A percentile compares a stretch with the other conserved stretches of the same genome.
Conservation (phyloP, 2,329 filamentous ascomycete genomes). For the Fusarium sp. region DNA sequence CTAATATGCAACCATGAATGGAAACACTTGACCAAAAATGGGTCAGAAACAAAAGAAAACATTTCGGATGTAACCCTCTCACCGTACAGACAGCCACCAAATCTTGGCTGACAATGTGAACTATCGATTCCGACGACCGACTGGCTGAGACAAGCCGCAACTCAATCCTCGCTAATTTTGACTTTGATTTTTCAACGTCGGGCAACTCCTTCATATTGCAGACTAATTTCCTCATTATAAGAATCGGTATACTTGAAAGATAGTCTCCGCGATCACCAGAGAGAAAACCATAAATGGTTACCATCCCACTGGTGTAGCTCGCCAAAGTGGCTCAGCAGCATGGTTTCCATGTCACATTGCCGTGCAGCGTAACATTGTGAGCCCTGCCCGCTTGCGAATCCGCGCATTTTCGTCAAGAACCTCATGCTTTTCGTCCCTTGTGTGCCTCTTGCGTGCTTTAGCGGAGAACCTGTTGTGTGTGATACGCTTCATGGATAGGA, state of each 20-base stretch:
- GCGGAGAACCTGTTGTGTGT: conserved; percentile 19
- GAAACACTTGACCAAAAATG: conserved; percentile 19
- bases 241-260: not conserved
- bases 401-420: conserved; percentile 34
- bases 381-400: conserved; percentile 29
- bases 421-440: conserved; percentile 16
- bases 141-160: conserved; percentile 37
- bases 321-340: conserved; percentile 15
- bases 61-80: conserved; percentile 36
- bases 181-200: conserved; percentile 8
- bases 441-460: conserved; percentile 39
- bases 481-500: conserved; percentile 7
- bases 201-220: not conserved
- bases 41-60: conserved; percentile 20
- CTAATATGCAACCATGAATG: conserved; percentile 19
- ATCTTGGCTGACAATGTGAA: conserved; percentile 23
- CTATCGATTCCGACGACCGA: conserved; percentile 12
- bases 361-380: conserved; percentile 40
- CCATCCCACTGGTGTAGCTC: conserved; percentile 9
- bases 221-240: not conserved
- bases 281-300: conserved; percentile 1
- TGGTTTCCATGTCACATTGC: conserved; percentile 33
- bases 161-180: conserved; percentile 21
- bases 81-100: conserved; percentile 34
- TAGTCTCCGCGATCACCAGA: not conserved